Evolutionary conservation across 2,329 filamentous ascomycete species (phyloP).

Genomic region (Chalaropsis ovoidea): DNA sequence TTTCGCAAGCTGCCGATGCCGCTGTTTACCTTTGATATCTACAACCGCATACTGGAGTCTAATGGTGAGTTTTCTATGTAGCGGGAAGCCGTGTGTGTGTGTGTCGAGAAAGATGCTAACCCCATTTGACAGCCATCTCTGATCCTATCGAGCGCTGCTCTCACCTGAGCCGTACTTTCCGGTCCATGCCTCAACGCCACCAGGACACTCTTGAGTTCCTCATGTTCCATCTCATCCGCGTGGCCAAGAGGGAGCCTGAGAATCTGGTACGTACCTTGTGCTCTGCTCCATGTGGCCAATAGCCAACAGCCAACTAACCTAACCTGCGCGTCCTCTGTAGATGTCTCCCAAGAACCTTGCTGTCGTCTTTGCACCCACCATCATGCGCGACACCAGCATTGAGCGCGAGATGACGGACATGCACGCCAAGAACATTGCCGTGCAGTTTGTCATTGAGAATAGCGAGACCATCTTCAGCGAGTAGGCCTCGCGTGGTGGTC

Average conservation of each 20-base stretch:
- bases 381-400: conserved; percentile 83
- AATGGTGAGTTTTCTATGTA: conserved; percentile 45
- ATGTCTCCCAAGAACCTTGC: conserved; percentile 96
- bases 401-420: conserved; percentile 95
- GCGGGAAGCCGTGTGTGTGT: background rate
- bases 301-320: too few relatives aligned
- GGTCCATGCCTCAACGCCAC: conserved; percentile 71
- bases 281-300: too few relatives aligned
- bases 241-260: conserved; percentile 70
- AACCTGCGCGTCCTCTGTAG: too few relatives aligned
- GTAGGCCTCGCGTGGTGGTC: conserved; percentile 23
- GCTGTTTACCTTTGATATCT: conserved; percentile 83
- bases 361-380: conserved; percentile 94
- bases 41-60: conserved; percentile 78
- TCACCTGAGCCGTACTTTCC: conserved; percentile 63
- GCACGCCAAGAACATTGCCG: conserved; percentile 79
- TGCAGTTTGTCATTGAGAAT: conserved; percentile 89
- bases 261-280: conserved; percentile 62
- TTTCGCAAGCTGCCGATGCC: conserved; percentile 87
- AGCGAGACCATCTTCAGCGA: conserved; percentile 68
- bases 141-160: conserved; percentile 58
- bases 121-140: conserved; percentile 45
- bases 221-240: conserved; percentile 82
- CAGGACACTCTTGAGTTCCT: conserved; percentile 85
- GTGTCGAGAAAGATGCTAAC: conserved; percentile 22